Conservation (phyloP, 2,329 filamentous ascomycete genomes). For the Leptographium galeiforme region DNA sequence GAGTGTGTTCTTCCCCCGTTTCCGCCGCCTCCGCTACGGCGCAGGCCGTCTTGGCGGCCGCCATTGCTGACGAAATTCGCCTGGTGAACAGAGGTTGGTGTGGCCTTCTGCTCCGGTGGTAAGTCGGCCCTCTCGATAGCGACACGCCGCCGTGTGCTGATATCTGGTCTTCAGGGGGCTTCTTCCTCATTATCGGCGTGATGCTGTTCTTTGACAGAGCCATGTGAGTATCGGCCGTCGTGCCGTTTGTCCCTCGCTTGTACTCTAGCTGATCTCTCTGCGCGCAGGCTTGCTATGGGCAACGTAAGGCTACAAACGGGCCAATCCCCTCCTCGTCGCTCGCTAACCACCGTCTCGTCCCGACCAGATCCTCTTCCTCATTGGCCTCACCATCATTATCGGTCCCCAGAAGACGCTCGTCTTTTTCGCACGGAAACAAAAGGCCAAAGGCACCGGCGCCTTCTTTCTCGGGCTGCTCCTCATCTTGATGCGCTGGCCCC, state of each 20-base stretch:
- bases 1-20: conserved; percentile 48
- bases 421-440: conserved; percentile 91
- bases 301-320: conserved; percentile 46
- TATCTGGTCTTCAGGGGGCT: conserved; percentile 47
- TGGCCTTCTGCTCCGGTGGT: conserved; percentile 97
- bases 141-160: too few species aligned
- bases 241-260: not conserved
- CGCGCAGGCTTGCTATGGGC: conserved; percentile 79
- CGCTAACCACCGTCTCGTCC: not conserved
- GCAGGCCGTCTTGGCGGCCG: not conserved
- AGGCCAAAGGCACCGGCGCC: conserved; percentile 78
- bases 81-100: conserved; percentile 63
- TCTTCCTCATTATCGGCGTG: conserved; percentile 90
- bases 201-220: conserved; percentile 96
- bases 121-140: conserved; percentile 33
- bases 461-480: conserved; percentile 74
- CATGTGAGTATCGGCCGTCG: conserved; percentile 46
- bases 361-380: conserved; percentile 87
- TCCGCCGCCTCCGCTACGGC: not conserved
- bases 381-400: conserved; percentile 92
- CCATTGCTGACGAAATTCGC: not conserved
- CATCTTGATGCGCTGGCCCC: conserved; percentile 80
- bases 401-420: conserved; percentile 78
- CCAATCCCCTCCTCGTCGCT: not conserved
- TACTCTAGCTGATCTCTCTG: not conserved